These are phyloP conservation scores for Rhodamnia rubescens DNA, from an alignment of 345 rosid genomes.

Conservation along the genomic window DNA sequence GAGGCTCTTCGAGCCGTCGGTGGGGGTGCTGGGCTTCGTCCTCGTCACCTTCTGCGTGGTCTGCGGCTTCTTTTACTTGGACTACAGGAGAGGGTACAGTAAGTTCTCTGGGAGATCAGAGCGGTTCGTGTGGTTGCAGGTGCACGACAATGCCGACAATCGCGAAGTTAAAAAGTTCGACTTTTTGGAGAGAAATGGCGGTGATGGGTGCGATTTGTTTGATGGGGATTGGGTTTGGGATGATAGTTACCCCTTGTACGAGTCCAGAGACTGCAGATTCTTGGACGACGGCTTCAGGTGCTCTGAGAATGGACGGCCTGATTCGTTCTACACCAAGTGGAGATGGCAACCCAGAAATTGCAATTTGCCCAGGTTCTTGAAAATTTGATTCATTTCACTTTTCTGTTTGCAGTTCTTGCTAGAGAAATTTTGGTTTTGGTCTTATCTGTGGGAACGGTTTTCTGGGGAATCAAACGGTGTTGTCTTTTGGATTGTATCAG, in stretches of 20 bases:
- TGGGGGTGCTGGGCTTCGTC: conserved; percentile 60
- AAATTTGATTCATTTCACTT: not conserved
- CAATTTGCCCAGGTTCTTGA: conserved; percentile 64
- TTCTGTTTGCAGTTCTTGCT: not conserved
- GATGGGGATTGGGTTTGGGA: conserved; percentile 96
- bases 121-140: conserved; percentile 50
- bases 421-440: not conserved
- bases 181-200: conserved; percentile 35
- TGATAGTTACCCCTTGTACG: conserved; percentile 82
- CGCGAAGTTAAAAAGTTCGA: conserved; percentile 16
- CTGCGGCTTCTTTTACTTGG: conserved; percentile 58
- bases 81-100: conserved; percentile 37
- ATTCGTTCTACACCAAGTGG: conserved; percentile 78
- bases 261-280: conserved; percentile 67
- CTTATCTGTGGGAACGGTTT: not conserved
- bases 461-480: not conserved
- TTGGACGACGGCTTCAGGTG: conserved; percentile 81
- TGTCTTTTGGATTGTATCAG: not conserved
- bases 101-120: conserved; percentile 38
- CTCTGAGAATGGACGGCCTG: conserved; percentile 78
- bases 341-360: conserved; percentile 92
- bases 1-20: conserved; percentile 55
- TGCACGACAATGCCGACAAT: not conserved
- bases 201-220: conserved; percentile 57
- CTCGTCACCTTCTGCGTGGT: conserved; percentile 42